phyloP scores from a whole-genome alignment of 345 rosid genomes.

The Durio zibethinus region DNA sequence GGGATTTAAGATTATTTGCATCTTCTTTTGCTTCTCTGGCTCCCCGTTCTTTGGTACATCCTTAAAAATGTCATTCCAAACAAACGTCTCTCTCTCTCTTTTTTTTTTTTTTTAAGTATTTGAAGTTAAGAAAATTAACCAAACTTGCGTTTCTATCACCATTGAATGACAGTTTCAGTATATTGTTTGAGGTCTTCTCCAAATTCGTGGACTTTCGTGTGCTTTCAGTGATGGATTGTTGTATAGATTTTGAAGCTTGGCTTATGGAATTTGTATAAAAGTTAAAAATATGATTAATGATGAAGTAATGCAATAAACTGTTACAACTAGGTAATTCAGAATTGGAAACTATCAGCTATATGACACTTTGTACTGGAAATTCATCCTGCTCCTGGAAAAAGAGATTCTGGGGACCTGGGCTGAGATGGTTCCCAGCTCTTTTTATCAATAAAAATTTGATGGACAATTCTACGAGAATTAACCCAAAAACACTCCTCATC shows the following conservation, averaged over 20 bases:
- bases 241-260: too few species aligned
- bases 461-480: too few species aligned
- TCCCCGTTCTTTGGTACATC: constrained; percentile 39
- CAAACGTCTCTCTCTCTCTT: not conserved
- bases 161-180: not conserved
- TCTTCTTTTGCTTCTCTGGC: constrained; percentile 26
- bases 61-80: not conserved
- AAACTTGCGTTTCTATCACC: not conserved
- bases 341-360: too few species aligned
- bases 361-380: too few species aligned
- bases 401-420: too few species aligned
- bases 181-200: not conserved
- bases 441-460: too few species aligned
- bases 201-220: too few species aligned
- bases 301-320: not conserved
- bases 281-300: not conserved
- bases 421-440: too few species aligned
- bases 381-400: too few species aligned
- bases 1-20: constrained; percentile 22
- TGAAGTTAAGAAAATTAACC: not conserved
- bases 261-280: not conserved
- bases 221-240: not conserved
- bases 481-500: too few species aligned
- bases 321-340: too few species aligned
- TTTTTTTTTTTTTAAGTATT: too few species aligned